Conservation (phyloP, 306 rosid species). For the Gillenia trifoliata region DNA sequence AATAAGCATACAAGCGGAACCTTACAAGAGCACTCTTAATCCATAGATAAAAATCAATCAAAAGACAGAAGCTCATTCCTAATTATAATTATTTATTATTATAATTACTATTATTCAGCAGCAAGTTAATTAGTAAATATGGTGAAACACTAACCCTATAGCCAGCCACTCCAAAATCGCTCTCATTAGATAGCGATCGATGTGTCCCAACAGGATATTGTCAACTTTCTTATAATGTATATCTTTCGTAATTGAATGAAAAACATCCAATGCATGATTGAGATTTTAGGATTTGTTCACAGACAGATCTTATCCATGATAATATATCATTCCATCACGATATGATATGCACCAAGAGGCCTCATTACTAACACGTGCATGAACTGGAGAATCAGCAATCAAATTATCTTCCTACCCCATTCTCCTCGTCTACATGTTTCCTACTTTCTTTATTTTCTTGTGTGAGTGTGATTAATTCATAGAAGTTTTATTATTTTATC, state of each 20-base stretch:
- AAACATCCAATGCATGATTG: constrained; percentile 4
- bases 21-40: neutral
- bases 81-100: too few relatives aligned
- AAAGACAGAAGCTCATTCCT: neutral
- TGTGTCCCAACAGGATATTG: neutral
- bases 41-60: neutral
- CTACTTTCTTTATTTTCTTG: neutral
- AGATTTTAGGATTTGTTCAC: neutral
- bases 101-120: neutral
- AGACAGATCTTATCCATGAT: neutral
- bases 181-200: neutral
- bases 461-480: neutral
- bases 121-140: neutral
- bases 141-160: neutral
- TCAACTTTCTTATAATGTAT: neutral
- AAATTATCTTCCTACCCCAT: neutral
- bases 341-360: neutral
- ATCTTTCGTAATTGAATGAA: too few relatives aligned
- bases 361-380: neutral
- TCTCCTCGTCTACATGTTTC: neutral
- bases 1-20: too few relatives aligned
- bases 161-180: neutral
- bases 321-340: neutral
- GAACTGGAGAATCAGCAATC: neutral
- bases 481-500: neutral